Percentiles rank a stretch among this genome's conserved stretches.
These are phyloP conservation scores for Leccinum olivaceoglutinosum DNA, from an alignment of 1,284 basidiomycete genomes.

Conservation along the genomic window DNA sequence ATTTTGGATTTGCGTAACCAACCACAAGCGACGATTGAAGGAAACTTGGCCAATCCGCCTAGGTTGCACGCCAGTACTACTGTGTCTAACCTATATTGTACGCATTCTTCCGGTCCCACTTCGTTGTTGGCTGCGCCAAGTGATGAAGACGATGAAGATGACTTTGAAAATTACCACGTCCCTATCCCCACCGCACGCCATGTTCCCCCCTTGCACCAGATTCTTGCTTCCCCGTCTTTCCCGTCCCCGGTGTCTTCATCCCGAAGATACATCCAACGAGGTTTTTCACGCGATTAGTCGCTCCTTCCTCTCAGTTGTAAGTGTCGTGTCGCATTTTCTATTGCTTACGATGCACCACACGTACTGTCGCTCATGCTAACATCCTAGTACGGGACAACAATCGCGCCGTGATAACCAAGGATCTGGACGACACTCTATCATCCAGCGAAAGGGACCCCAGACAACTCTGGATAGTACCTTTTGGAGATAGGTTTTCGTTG, in stretches of 20 bases:
- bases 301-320: slow-evolving; percentile 64
- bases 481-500: not conserved
- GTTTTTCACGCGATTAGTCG: slow-evolving; percentile 67
- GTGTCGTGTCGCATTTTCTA: slow-evolving; percentile 29
- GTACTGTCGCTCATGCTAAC: slow-evolving; percentile 4
- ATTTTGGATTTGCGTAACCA: slow-evolving; percentile 76
- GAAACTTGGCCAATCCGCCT: slow-evolving; percentile 72
- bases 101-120: slow-evolving; percentile 48
- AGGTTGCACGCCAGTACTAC: slow-evolving; percentile 76
- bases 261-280: slow-evolving; percentile 64
- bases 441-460: not conserved
- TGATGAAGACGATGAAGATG: slow-evolving; percentile 67
- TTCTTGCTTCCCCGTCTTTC: slow-evolving; percentile 37
- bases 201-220: slow-evolving; percentile 10
- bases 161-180: slow-evolving; percentile 48
- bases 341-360: slow-evolving; percentile 13
- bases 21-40: slow-evolving; percentile 82
- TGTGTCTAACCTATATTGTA: slow-evolving; percentile 81
- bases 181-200: slow-evolving; percentile 15
- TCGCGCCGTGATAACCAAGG: slow-evolving; percentile 79
- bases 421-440: slow-evolving; percentile 35
- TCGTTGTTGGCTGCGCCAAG: slow-evolving; percentile 59
- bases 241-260: slow-evolving; percentile 62
- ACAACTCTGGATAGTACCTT: not conserved
- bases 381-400: slow-evolving; percentile 41